A percentile compares a stretch with the other conserved stretches of the same genome.
Conservation (phyloP, 352 stramenopile genomes). For the Phytophthora gonapodyides region DNA sequence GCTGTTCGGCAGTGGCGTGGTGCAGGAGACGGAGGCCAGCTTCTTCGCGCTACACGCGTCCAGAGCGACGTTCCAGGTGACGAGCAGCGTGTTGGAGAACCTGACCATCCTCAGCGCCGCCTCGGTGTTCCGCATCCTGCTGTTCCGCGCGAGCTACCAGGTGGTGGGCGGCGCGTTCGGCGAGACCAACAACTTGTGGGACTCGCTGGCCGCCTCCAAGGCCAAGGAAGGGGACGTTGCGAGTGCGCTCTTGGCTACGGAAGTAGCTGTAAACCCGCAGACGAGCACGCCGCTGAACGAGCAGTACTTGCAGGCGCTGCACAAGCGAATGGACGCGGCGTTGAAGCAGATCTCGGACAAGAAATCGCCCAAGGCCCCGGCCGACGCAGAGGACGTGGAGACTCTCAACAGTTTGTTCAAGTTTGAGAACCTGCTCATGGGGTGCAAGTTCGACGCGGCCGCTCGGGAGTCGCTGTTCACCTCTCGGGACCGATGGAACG, state of each 20-base stretch:
- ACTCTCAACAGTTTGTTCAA: constrained; percentile 52
- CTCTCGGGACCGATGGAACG: constrained; percentile 49
- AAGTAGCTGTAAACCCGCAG: constrained; percentile 28
- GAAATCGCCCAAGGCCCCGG: constrained; percentile 29
- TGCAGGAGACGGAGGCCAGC: background rate
- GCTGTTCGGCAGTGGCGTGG: constrained; percentile 14
- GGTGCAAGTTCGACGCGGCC: constrained; percentile 44
- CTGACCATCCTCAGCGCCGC: constrained; percentile 45
- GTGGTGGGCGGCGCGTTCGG: constrained; percentile 26
- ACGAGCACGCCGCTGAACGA: constrained; percentile 39
- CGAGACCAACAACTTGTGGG: constrained; percentile 40
- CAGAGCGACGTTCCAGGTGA: constrained; percentile 47
- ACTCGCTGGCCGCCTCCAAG: constrained; percentile 30
- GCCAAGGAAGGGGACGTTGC: constrained; percentile 37
- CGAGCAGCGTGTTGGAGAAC: constrained; percentile 51
- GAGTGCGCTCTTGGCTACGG: constrained; percentile 27
- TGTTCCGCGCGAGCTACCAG: constrained; percentile 50
- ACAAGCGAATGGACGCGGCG: constrained; percentile 41
- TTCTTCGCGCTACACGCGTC: constrained; percentile 37
- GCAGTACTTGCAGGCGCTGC: constrained; percentile 46
- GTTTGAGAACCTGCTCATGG: constrained; percentile 50
- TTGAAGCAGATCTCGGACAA: constrained; percentile 40
- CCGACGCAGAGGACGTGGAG: constrained; percentile 47
- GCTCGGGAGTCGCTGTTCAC: constrained; percentile 45
- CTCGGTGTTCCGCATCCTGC: constrained; percentile 56